A percentile compares a stretch with the other conserved stretches of the same genome.
These are phyloP conservation scores for Calophaca sinica DNA, from an alignment of 306 rosid species.

Conservation along the genomic window DNA sequence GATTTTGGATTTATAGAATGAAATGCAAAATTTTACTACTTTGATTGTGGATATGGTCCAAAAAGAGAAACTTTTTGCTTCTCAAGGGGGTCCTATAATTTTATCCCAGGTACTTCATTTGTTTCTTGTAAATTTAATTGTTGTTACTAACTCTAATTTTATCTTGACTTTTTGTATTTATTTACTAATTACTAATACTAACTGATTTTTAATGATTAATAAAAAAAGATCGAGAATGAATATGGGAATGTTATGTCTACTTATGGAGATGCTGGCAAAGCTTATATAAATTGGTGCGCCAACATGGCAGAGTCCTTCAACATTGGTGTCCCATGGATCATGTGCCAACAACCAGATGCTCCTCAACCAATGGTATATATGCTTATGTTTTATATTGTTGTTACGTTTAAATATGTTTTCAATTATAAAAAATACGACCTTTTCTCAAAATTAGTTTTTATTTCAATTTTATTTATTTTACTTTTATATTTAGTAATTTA, in stretches of 20 bases:
- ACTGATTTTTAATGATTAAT: slow-evolving; percentile 1
- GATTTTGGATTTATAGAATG: slow-evolving; percentile 31
- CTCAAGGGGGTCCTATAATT: slow-evolving; percentile 37
- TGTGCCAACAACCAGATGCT: slow-evolving; percentile 62
- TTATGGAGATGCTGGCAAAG: slow-evolving; percentile 64
- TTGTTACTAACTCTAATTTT: too few relatives aligned
- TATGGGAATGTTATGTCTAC: slow-evolving; percentile 55
- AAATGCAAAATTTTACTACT: slow-evolving; percentile 42
- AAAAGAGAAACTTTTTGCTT: slow-evolving; percentile 64
- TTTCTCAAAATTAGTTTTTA: too few relatives aligned
- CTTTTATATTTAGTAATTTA: too few relatives aligned
- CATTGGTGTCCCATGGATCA: slow-evolving; percentile 68
- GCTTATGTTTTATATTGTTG: neutral
- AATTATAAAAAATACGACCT: too few relatives aligned
- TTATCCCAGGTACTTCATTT: slow-evolving; percentile 52
- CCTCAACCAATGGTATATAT: slow-evolving; percentile 55
- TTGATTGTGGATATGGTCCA: slow-evolving; percentile 52
- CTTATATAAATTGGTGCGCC: slow-evolving; percentile 59
- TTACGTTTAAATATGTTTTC: neutral
- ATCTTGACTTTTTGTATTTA: too few relatives aligned
- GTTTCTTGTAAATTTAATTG: neutral
- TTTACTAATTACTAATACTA: neutral
- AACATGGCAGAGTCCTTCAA: slow-evolving; percentile 53
- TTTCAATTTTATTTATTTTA: too few relatives aligned
- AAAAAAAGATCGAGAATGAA: slow-evolving; percentile 61